phyloP scores from a whole-genome alignment of 2,329 filamentous ascomycete species.

The Passalora sequoiae region DNA sequence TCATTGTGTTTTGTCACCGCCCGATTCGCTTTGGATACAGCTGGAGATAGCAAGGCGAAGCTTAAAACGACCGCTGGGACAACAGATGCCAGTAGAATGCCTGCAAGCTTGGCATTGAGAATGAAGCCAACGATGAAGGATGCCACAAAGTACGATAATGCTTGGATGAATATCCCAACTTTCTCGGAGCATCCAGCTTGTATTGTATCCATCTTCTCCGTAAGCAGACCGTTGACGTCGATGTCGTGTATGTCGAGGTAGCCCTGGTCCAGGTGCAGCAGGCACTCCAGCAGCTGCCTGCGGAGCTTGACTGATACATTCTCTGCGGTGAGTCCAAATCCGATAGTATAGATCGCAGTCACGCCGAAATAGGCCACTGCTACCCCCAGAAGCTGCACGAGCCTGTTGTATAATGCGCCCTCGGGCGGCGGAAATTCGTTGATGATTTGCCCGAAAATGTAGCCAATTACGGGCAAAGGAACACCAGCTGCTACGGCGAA shows the following conservation, averaged over 20 bases:
- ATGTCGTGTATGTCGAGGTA: conserved; percentile 50
- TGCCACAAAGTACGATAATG: conserved; percentile 43
- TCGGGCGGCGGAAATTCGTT: conserved; percentile 47
- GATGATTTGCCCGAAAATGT: conserved; percentile 47
- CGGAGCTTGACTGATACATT: conserved; percentile 46
- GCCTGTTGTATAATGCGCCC: conserved; percentile 38
- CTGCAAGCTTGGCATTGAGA: conserved; percentile 40
- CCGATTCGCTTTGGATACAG: conserved; percentile 39
- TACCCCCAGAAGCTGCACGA: conserved; percentile 42
- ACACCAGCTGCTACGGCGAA: conserved; percentile 38
- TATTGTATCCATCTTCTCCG: conserved; percentile 33
- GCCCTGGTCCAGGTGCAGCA: conserved; percentile 48
- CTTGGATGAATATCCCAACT: conserved; percentile 44
- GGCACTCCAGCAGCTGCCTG: conserved; percentile 43
- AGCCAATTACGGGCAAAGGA: conserved; percentile 40
- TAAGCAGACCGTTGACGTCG: conserved; percentile 45
- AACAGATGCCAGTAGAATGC: conserved; percentile 42
- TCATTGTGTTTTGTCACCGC: conserved; percentile 37
- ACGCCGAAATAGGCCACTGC: conserved; percentile 47
- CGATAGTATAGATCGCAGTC: conserved; percentile 47
- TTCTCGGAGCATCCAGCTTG: conserved; percentile 46
- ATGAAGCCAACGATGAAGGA: conserved; percentile 45
- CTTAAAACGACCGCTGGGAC: conserved; percentile 46
- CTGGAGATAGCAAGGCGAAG: conserved; percentile 40
- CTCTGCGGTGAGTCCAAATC: conserved; percentile 49